Conservation (phyloP, 306 rosid genomes). For the Prunus mira region DNA sequence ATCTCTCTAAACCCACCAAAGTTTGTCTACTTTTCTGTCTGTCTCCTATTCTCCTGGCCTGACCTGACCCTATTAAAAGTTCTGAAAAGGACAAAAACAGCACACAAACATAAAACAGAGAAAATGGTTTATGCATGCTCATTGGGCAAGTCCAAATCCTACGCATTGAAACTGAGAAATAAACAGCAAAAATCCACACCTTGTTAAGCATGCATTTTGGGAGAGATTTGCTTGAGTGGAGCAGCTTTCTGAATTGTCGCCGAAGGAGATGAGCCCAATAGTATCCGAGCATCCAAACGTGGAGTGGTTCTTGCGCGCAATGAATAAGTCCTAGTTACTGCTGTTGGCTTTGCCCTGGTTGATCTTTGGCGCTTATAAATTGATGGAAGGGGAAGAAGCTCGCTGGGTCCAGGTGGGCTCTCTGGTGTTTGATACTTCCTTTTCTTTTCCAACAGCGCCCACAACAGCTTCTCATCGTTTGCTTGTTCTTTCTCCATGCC, state of each 20-base stretch:
- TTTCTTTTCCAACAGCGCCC: conserved; percentile 11
- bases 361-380: conserved; percentile 10
- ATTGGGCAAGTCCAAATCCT: neutral
- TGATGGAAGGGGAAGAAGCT: neutral
- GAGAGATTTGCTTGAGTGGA: too few species aligned
- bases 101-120: neutral
- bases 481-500: conserved; percentile 12
- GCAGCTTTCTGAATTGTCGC: neutral
- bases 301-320: neutral
- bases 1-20: conserved; percentile 1
- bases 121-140: neutral
- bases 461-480: conserved; percentile 9
- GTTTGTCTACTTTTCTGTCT: neutral
- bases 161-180: neutral
- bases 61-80: neutral
- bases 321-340: neutral
- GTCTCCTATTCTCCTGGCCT: neutral
- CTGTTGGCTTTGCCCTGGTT: neutral
- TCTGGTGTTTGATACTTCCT: neutral
- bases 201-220: neutral
- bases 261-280: conserved; percentile 12
- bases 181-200: neutral
- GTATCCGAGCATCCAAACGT: conserved; percentile 2
- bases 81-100: neutral
- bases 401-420: neutral